Evolutionary conservation across 1,139 yeast species (phyloP), one percentile per base, ranked within the genome.

Genomic region (Kodamaea sp.): DNA sequence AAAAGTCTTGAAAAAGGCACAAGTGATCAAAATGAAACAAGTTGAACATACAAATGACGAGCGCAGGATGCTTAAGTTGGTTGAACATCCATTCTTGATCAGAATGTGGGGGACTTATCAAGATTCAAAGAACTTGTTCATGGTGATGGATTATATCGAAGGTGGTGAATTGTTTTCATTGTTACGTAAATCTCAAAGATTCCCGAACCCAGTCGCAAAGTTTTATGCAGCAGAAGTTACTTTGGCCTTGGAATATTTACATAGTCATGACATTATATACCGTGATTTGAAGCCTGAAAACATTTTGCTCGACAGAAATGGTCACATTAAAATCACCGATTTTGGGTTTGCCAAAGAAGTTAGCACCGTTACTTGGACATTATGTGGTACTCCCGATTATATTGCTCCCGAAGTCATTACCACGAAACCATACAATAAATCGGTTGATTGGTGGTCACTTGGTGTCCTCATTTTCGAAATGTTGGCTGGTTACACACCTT

Each of bases 61-160:
- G 55, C 62, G 83, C 38, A 62, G 79, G 49, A 77, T 78, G 67
- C 58, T 78, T 44, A 73, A 77, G 43, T 60, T 76, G 44, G 77
- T 77, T 10, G 78, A 75, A 44, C 82, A 78, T 51, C 82, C 83
- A 7, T 78, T 77, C 45, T 67, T 78, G 44, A 77, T 76, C 39
- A 60, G 82, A 49, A 76, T 78, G 81, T 78, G 83, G 83, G 83
- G 83, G 7, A 78, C 83, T 2, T 78, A 72, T 52, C 82, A 78
- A 56, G 83, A 78, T 53, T 62, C 75, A 37, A 70, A 68, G 46
- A 74, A 75, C 45, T 63, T 78, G 40, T 78, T 77, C 52, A 76
- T 78, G 78, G 74, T 78, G 10, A 78, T 78, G 82, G 83, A 78
- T 53, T 78, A 76, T 54, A 76, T 78, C 44, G 83, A 78, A 58